Conservation (phyloP, 257 asterid genomes). For the Solanum acaule region DNA sequence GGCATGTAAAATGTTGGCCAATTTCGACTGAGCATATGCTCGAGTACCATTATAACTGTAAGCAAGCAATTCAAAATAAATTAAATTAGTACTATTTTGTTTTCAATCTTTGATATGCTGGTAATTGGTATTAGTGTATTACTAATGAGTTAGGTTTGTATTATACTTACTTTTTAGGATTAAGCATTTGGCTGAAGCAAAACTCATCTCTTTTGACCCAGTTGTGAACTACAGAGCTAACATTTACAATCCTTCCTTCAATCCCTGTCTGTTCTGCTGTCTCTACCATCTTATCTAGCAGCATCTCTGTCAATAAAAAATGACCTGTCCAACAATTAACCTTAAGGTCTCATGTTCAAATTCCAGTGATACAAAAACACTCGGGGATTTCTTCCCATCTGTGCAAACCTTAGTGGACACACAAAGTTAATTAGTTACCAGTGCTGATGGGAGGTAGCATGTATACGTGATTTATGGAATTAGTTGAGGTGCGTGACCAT, state of each 20-base stretch:
- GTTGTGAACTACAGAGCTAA: slow-evolving; percentile 71
- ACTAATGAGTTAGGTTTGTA: background rate
- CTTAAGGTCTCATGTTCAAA: background rate
- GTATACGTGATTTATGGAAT: background rate
- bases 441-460: background rate
- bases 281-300: slow-evolving; percentile 72
- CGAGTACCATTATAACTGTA: slow-evolving; percentile 75
- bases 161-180: slow-evolving; percentile 41
- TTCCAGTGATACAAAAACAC: background rate
- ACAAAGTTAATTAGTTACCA: background rate
- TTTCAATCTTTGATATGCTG: background rate
- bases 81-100: background rate
- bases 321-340: slow-evolving; percentile 42
- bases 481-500: background rate
- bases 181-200: slow-evolving; percentile 52
- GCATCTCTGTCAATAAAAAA: slow-evolving; percentile 70
- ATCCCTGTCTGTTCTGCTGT: slow-evolving; percentile 56
- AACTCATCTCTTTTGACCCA: slow-evolving; percentile 58
- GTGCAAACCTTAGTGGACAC: background rate
- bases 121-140: background rate
- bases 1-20: slow-evolving; percentile 84
- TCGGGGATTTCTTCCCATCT: background rate
- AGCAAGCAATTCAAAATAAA: background rate
- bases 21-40: slow-evolving; percentile 85
- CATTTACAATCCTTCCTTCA: slow-evolving; percentile 85